Evolutionary conservation across 371 early-diverging fungal genomes (phyloP), one percentile per base, ranked within the genome.

Genomic region (Mortierella sp.): DNA sequence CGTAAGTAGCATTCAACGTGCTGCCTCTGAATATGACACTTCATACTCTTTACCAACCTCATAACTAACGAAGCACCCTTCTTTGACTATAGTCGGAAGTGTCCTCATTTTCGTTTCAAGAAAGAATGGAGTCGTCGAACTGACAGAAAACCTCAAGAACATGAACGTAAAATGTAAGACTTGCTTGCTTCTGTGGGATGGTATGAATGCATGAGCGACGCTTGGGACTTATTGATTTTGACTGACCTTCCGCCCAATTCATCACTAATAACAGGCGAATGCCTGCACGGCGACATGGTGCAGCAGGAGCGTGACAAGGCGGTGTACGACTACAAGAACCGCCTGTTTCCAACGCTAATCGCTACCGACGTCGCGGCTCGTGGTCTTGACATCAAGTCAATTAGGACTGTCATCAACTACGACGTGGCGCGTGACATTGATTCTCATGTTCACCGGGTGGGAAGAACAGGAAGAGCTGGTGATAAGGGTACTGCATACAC

Each of bases 311-410:
- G 99, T 85, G 99, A 99, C 79, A 94, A 96, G 82, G 98, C 97
- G 8, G 91, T 99, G 75, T 89, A 93, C 70, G 94, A 96, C 81
- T 98, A 97, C 90, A 94, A 93, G 73, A 73, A 80, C 14, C 94
- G 91, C 78, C 89, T 88, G 70, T 93, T 93, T 81, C 91, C 95
- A n/a, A 93, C 97, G 46, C 88, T 99, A 77, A 95, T 99, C 65
- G 99, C 99, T 4, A 99, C 99, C 0, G 99, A 99, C 89, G 99
- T 99, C 18, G 99, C 99, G 72, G 98, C 98, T 12, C 93, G 99
- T 85, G 99, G 99, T 76, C 89, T 98, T 51, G 99, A 96, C 79
- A 96, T 96, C 77, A 93, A 94, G 63, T 72, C 90, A 1, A 91
- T 96, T 11, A 92, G 93, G 43, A 92, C 90, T 0, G 95, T 96